Conservation (phyloP, 371 early-diverging fungal genomes). For the Blyttiomyces sp. region DNA sequence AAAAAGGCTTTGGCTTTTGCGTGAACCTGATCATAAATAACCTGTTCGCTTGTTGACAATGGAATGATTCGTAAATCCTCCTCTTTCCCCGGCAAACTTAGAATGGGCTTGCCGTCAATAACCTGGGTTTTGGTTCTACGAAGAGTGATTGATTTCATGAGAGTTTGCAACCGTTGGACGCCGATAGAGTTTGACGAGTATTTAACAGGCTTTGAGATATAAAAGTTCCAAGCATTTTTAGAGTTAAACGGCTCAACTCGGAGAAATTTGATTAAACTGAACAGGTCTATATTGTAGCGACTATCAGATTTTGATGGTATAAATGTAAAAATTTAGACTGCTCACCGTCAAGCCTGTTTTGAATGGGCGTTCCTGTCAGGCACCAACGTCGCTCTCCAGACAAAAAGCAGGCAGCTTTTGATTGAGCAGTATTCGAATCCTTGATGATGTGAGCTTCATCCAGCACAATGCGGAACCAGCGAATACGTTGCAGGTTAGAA, state of each 20-base stretch:
- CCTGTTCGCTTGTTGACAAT: constrained; percentile 50
- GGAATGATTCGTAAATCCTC: constrained; percentile 43
- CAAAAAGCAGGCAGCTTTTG: constrained; percentile 53
- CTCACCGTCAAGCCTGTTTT: constrained; percentile 56
- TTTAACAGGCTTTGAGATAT: constrained; percentile 53
- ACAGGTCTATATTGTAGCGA: constrained; percentile 52
- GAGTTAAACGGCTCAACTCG: constrained; percentile 56
- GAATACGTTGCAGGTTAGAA: constrained; percentile 45
- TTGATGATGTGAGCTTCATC: constrained; percentile 71
- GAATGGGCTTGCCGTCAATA: constrained; percentile 58
- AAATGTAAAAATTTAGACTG: neutral
- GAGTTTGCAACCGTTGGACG: constrained; percentile 53
- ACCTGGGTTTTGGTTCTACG: constrained; percentile 60
- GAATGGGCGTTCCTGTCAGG: constrained; percentile 78
- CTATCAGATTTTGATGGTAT: neutral
- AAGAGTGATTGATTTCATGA: constrained; percentile 63
- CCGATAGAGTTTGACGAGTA: constrained; percentile 40
- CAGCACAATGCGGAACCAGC: constrained; percentile 60
- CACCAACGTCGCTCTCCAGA: constrained; percentile 66
- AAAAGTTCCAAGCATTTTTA: constrained; percentile 48
- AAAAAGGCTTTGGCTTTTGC: constrained; percentile 39
- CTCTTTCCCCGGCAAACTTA: constrained; percentile 51
- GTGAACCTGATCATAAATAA: constrained; percentile 50
- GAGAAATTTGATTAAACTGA: constrained; percentile 69
- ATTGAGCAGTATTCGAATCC: constrained; percentile 51